Conservation (phyloP, 371 early-diverging fungal species). For the Batrachochytrium dendrobatidis region DNA sequence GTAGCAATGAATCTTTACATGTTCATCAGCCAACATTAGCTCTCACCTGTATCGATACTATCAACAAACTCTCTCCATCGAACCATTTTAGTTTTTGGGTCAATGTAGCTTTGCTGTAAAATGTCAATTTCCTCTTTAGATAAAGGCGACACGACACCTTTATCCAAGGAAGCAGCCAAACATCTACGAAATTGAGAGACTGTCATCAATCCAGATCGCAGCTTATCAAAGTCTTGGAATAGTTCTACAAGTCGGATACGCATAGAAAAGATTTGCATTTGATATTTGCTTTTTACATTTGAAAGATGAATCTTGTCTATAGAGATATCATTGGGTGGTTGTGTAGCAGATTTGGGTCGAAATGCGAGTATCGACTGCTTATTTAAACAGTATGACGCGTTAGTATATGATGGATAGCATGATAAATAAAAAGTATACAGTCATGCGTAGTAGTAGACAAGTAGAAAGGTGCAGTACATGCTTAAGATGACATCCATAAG, state of each 20-base stretch:
- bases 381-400: no score
- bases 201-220: conserved; percentile 38
- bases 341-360: no score
- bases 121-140: conserved; percentile 32
- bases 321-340: not conserved
- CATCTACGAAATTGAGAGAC: conserved; percentile 38
- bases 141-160: conserved; percentile 29
- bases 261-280: conserved; percentile 33
- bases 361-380: not conserved
- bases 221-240: conserved; percentile 46
- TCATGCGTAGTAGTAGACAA: no score
- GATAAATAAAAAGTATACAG: no score
- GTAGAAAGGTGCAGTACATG: no score
- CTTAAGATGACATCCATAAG: no score
- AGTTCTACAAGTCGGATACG: conserved; percentile 37
- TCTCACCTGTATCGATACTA: conserved; percentile 40
- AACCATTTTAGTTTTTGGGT: conserved; percentile 21
- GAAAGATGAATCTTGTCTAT: not conserved
- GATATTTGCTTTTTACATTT: conserved; percentile 29
- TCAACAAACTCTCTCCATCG: conserved; percentile 40
- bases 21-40: not conserved
- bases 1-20: not conserved
- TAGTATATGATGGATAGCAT: no score
- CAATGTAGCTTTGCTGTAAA: conserved; percentile 26
- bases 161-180: conserved; percentile 31